Conservation (phyloP, 805 yeast genomes). For the Starmerella vaccinii region DNA sequence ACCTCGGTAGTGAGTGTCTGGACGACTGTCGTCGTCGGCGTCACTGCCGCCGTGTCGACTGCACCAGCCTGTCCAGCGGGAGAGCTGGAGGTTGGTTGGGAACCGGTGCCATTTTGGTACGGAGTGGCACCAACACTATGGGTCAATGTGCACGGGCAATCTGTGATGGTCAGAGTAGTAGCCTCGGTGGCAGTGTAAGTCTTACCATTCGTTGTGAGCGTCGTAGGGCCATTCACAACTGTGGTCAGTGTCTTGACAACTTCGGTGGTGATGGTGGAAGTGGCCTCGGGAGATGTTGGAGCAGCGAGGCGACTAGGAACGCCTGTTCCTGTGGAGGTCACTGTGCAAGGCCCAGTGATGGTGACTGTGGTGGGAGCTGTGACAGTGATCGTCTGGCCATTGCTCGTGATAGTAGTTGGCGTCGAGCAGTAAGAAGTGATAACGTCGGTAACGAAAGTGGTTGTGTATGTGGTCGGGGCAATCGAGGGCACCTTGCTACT, state of each 20-base stretch:
- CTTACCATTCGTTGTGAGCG: conserved; percentile 36
- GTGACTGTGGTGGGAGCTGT: conserved; percentile 15
- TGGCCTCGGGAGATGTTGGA: conserved; percentile 3
- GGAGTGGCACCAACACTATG: conserved; percentile 26
- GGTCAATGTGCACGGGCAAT: conserved; percentile 72
- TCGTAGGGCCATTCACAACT: conserved; percentile 66
- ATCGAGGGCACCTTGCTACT: background rate
- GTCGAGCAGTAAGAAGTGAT: conserved; percentile 6
- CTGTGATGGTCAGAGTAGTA: conserved; percentile 76
- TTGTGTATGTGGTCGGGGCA: background rate
- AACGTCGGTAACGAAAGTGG: background rate
- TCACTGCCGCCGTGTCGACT: background rate
- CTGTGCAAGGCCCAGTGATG: conserved; percentile 58
- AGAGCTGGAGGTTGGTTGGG: conserved; percentile 1
- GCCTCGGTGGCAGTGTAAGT: conserved; percentile 48
- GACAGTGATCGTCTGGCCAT: conserved; percentile 10
- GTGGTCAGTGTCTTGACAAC: conserved; percentile 44
- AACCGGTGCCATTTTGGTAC: conserved; percentile 22
- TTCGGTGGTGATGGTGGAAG: conserved; percentile 11
- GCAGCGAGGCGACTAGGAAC: conserved; percentile 22
- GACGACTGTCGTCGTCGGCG: conserved; percentile 14
- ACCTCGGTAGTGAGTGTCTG: conserved; percentile 38
- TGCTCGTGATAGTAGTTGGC: conserved; percentile 9
- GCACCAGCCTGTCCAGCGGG: conserved; percentile 3
- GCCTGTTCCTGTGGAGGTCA: conserved; percentile 33